phyloP scores from a whole-genome alignment of 371 early-diverging fungal genomes.

The Lichtheimia hyalospora region DNA sequence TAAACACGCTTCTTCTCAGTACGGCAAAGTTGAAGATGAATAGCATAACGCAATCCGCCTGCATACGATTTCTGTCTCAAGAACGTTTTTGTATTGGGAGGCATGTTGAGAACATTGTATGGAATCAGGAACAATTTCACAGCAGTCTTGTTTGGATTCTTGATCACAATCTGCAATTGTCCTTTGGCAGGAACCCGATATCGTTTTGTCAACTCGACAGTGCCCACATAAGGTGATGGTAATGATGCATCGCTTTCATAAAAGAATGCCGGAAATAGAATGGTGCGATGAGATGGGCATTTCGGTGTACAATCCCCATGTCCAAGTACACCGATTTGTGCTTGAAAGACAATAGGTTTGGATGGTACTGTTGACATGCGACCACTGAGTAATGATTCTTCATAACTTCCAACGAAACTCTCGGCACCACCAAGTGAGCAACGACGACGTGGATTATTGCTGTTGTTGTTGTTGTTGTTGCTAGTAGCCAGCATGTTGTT shows the following conservation, averaged over 20 bases:
- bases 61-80: conserved; percentile 75
- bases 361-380: conserved; percentile 82
- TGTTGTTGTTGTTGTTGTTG: conserved; percentile 7
- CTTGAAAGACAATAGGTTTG: conserved; percentile 71
- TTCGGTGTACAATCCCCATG: conserved; percentile 57
- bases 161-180: conserved; percentile 82
- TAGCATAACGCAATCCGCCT: conserved; percentile 63
- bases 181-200: conserved; percentile 78
- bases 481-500: conserved; percentile 10
- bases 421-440: conserved; percentile 22
- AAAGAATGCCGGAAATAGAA: conserved; percentile 76
- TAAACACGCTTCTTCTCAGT: conserved; percentile 59
- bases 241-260: conserved; percentile 61
- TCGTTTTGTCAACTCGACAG: conserved; percentile 40
- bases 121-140: conserved; percentile 82
- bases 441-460: conserved; percentile 32
- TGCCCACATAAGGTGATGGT: conserved; percentile 57
- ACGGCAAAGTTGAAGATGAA: conserved; percentile 74
- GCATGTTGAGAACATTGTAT: conserved; percentile 82
- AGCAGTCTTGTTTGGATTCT: conserved; percentile 78
- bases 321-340: conserved; percentile 76
- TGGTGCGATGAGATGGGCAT: conserved; percentile 68
- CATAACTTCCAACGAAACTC: conserved; percentile 78
- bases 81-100: conserved; percentile 72
- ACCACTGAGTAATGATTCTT: conserved; percentile 80